phyloP scores from a whole-genome alignment of 495 filamentous ascomycete species.

The Penicillium paradoxum region DNA sequence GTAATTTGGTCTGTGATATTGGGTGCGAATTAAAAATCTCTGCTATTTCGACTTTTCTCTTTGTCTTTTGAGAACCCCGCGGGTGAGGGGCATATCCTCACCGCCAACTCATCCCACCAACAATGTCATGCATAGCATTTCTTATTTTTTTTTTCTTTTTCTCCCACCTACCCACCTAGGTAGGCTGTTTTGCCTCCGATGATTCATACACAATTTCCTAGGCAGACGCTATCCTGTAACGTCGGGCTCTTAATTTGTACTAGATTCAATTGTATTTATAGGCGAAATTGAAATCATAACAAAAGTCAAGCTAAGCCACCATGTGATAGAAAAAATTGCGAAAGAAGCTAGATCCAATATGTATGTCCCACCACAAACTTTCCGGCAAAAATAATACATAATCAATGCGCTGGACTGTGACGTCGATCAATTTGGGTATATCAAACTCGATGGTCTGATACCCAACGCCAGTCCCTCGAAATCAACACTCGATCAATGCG shows the following conservation, averaged over 20 bases:
- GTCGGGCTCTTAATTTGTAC: not conserved
- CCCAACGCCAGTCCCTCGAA: not conserved
- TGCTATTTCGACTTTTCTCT: slow-evolving; percentile 16
- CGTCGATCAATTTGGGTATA: slow-evolving; percentile 27
- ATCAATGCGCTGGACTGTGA: slow-evolving; percentile 15
- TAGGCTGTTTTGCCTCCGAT: slow-evolving; percentile 11
- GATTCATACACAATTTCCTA: not conserved
- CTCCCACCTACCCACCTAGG: no score
- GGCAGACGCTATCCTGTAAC: not conserved
- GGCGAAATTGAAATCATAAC: not conserved
- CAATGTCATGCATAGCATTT: slow-evolving; percentile 16
- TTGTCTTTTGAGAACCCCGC: slow-evolving; percentile 7
- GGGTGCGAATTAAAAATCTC: no score
- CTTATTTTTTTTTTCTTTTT: not conserved
- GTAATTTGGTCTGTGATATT: not conserved
- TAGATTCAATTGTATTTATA: not conserved
- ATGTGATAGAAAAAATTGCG: not conserved
- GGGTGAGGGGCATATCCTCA: slow-evolving; percentile 18
- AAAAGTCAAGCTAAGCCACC: not conserved
- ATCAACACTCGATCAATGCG: slow-evolving; percentile 2
- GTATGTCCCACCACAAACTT: not conserved
- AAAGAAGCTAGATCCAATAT: not conserved
- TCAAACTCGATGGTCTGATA: not conserved
- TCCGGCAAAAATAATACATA: not conserved
- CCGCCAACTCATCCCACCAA: slow-evolving; percentile 16